phyloP scores from a whole-genome alignment of 306 rosid genomes.

The Dalbergia oliveri region DNA sequence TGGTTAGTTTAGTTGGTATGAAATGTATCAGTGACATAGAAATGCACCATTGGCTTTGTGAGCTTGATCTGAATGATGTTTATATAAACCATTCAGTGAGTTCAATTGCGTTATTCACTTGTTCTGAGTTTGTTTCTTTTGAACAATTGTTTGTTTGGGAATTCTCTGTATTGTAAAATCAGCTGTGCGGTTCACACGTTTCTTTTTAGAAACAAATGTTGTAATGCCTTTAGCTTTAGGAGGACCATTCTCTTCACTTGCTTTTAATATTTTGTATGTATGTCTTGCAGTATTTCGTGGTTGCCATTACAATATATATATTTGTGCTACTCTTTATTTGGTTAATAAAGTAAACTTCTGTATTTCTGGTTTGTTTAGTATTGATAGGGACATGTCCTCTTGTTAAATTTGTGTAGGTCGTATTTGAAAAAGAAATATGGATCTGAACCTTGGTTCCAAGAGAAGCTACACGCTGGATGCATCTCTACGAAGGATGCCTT shows the following conservation, averaged over 20 bases:
- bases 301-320: neutral
- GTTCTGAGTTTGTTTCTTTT: neutral
- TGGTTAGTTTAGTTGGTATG: no score
- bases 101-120: neutral
- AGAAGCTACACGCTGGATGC: constrained; percentile 50
- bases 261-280: no score
- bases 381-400: constrained; percentile 4
- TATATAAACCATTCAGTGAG: no score
- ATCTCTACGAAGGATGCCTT: constrained; percentile 82
- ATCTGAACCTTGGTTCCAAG: constrained; percentile 72
- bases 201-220: no score
- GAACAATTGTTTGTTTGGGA: constrained; percentile 22
- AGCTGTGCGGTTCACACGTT: neutral
- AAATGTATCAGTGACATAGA: no score
- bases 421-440: constrained; percentile 70
- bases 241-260: neutral
- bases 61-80: no score
- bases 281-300: neutral
- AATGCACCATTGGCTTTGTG: no score
- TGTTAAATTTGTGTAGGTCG: constrained; percentile 55
- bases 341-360: constrained; percentile 5
- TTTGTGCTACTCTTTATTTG: constrained; percentile 11
- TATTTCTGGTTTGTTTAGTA: constrained; percentile 1
- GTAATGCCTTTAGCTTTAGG: neutral
- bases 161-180: neutral